Base-by-base conservation (phyloP, 1,284 basidiomycete species). In the Microbotryomycetes sp. region DNA sequence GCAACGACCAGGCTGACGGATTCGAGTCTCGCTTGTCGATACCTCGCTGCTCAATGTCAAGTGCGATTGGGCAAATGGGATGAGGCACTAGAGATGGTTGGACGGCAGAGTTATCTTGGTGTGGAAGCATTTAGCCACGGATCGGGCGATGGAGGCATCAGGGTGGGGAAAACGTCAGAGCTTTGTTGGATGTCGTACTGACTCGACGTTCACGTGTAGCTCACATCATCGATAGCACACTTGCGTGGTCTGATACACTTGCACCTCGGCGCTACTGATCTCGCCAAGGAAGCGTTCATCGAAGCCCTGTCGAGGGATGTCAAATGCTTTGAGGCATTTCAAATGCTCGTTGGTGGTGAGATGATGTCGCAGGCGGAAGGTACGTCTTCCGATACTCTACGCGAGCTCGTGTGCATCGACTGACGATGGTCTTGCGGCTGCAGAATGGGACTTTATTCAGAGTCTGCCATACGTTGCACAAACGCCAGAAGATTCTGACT, bases 371-470 rank as follows among this genome's bases (percentile, higher is more conserved):
- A 86, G 0, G 85, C 90, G 63, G 93, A 97, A 83, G 92, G 92
- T 90, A 60, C 52, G 79, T 74, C 23, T 16, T 54, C 23, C 56
- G 48, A 19, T 22, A 30, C 22, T 23, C 25, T 50, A 26, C 19
- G 23, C 29, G n/a, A 31, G 47, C 58, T 51, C 9, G 6, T 16
- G 48, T 42, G 32, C 54, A 6, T 51, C 50, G 49, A 69, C 57
- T n/a, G 14, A 54, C 42, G 36, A 66, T 49, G 22, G 56, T 54
- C 48, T 26, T 32, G 30, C 26, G n/a, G 14, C 4, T 14, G n/a
- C 72, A 94, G 93, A 97, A 77, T 98, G 96, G 96, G 86, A 89
- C 62, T 94, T 98, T 69, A 83, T 98, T 1, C 87, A 92, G 75
- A 81, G 83, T 16, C 81, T 99, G 12, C 82, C 87, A 5, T 98